Conservation (phyloP, 805 yeast genomes). For the Cyberlindnera petersonii region DNA sequence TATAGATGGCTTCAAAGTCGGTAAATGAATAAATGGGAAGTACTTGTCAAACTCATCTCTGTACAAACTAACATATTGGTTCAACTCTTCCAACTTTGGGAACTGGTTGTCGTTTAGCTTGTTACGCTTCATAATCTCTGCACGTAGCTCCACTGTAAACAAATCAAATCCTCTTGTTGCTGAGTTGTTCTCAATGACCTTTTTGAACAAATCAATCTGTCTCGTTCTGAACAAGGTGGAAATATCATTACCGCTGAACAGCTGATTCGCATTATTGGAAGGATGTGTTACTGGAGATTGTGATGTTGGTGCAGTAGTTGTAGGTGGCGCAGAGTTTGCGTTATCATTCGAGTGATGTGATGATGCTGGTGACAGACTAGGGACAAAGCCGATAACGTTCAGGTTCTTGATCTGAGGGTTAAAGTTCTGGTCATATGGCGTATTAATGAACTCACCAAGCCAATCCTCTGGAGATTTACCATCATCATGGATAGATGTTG, state of each 20-base stretch:
- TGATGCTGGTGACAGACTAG: constrained; percentile 20
- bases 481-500: constrained; percentile 22
- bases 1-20: constrained; percentile 47
- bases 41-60: constrained; percentile 75
- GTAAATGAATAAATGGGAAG: constrained; percentile 80
- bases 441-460: constrained; percentile 65
- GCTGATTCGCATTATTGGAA: constrained; percentile 25
- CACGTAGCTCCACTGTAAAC: constrained; percentile 50
- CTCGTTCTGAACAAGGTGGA: constrained; percentile 60
- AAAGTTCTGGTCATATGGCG: constrained; percentile 60
- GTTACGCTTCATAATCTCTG: constrained; percentile 49
- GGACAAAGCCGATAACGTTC: constrained; percentile 54
- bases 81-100: constrained; percentile 73
- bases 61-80: constrained; percentile 69
- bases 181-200: constrained; percentile 28
- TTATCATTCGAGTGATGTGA: constrained; percentile 14
- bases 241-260: constrained; percentile 40
- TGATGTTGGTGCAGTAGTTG: constrained; percentile 4
- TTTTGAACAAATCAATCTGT: constrained; percentile 62
- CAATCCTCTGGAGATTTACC: constrained; percentile 46
- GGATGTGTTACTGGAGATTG: constrained; percentile 23
- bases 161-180: constrained; percentile 28
- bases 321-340: not conserved
- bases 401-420: constrained; percentile 38
- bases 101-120: constrained; percentile 56